Evolutionary conservation across 2,329 filamentous ascomycete species (phyloP).

Genomic region (Cercospora sojina): DNA sequence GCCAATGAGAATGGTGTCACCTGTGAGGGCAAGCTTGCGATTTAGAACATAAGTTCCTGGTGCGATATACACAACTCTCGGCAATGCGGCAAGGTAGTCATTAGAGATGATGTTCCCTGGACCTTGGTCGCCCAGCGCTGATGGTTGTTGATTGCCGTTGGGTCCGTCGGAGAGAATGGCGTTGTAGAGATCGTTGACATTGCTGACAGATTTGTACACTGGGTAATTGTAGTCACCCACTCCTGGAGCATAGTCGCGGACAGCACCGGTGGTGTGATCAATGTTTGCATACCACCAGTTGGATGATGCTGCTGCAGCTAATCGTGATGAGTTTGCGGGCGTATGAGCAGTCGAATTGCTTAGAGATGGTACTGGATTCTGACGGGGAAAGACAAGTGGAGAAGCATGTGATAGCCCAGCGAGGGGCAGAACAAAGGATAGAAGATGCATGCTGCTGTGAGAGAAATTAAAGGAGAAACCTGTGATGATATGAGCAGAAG

Average conservation of each 20-base stretch:
- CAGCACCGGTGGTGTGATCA: constrained; percentile 16
- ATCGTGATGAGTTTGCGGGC: not conserved
- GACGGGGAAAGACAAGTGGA: not conserved
- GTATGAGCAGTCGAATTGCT: not conserved
- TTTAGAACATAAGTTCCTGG: constrained; percentile 40
- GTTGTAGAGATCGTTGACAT: not conserved
- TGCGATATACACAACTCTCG: constrained; percentile 51
- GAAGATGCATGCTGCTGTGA: not conserved
- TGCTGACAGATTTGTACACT: not conserved
- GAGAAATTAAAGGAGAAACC: not conserved
- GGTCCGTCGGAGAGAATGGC: constrained; percentile 8
- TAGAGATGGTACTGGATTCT: not conserved
- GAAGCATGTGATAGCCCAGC: not conserved
- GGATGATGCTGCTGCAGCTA: not conserved
- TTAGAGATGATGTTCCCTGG: constrained; percentile 3
- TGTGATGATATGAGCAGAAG: not conserved
- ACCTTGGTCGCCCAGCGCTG: not conserved
- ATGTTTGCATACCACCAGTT: constrained; percentile 22
- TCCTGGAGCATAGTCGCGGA: constrained; percentile 19
- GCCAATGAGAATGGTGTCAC: constrained; percentile 84
- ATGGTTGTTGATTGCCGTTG: constrained; percentile 13
- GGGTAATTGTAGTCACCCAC: constrained; percentile 1
- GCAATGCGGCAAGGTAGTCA: constrained; percentile 39
- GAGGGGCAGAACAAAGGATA: not conserved
- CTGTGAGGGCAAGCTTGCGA: constrained; percentile 74